A percentile compares a stretch with the other conserved stretches of the same genome.
Conservation (phyloP, 257 asterid genomes). For the Solanum sejunctum region DNA sequence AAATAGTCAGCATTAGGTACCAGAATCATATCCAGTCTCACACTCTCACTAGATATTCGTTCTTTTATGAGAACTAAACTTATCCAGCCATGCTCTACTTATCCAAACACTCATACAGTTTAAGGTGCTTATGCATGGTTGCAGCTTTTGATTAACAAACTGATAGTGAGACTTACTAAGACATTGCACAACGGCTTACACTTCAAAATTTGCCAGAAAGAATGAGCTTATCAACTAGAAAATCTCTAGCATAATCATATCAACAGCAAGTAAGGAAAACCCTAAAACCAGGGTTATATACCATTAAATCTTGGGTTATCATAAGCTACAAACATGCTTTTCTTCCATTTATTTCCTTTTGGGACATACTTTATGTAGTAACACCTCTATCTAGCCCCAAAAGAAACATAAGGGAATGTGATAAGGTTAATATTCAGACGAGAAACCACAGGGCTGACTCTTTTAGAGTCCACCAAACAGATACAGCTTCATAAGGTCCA, state of each 20-base stretch:
- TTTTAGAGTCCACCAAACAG: background rate
- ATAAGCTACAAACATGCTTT: background rate
- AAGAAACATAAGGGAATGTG: background rate
- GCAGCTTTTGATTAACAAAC: background rate
- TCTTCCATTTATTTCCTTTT: background rate
- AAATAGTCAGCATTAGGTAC: background rate
- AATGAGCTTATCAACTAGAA: background rate
- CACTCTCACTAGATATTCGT: background rate
- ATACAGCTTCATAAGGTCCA: background rate
- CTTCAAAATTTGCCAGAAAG: background rate
- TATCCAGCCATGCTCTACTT: background rate
- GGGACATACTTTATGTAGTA: background rate
- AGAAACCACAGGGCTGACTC: background rate
- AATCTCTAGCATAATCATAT: background rate
- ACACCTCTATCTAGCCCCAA: background rate
- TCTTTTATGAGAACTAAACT: background rate
- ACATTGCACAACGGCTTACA: background rate
- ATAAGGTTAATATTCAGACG: background rate
- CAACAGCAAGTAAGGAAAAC: background rate
- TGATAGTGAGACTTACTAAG: background rate
- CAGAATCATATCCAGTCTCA: background rate
- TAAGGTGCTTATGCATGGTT: background rate
- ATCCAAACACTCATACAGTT: background rate
- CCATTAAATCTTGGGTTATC: background rate
- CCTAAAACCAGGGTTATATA: background rate